Conservation (phyloP, 371 early-diverging fungal genomes). For the Fennellomyces sp. region DNA sequence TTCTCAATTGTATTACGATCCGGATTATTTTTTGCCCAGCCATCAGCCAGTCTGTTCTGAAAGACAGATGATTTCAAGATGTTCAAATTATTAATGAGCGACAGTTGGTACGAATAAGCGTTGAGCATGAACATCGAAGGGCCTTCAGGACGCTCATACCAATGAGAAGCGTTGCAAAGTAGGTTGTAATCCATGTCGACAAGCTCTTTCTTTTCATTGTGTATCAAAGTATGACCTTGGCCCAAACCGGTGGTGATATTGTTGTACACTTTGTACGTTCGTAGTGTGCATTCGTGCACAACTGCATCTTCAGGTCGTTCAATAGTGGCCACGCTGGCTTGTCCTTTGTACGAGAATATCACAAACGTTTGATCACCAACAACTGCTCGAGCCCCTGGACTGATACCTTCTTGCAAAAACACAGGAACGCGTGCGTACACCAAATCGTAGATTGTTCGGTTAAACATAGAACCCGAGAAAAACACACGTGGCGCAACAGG, state of each 20-base stretch:
- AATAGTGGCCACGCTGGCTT: not conserved
- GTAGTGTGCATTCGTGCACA: conserved; percentile 12
- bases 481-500: conserved; percentile 12
- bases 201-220: not conserved
- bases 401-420: not conserved
- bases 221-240: not conserved
- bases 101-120: conserved; percentile 12
- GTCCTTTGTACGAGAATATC: not conserved
- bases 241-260: not conserved
- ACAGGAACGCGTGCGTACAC: conserved; percentile 6
- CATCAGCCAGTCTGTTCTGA: not conserved
- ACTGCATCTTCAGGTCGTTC: not conserved
- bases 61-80: not conserved
- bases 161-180: not conserved
- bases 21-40: not conserved
- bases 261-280: not conserved
- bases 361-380: conserved; percentile 33
- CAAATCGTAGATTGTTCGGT: conserved; percentile 24
- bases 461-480: conserved; percentile 26
- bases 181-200: conserved; percentile 12
- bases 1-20: conserved; percentile 3
- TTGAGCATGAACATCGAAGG: not conserved
- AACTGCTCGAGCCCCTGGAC: conserved; percentile 17
- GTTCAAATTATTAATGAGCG: not conserved
- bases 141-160: not conserved